phyloP scores from a whole-genome alignment of 106 monocot species.

The Posidonia australis region DNA sequence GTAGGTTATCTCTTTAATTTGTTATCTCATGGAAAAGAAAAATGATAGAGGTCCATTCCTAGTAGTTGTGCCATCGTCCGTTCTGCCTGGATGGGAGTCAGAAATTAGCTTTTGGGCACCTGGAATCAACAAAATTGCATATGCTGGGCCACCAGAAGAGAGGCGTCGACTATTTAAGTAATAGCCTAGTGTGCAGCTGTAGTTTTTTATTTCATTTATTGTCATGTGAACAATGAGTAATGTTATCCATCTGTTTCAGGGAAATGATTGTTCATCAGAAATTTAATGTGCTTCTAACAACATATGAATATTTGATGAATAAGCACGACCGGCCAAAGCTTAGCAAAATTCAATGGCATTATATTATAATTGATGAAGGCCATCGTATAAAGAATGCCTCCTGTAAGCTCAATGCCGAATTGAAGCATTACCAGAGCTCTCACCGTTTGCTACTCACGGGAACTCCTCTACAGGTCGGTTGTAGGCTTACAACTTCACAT shows the following conservation, averaged over 20 bases:
- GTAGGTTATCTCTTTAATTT: constrained; percentile 92
- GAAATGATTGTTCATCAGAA: constrained; percentile 84
- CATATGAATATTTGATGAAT: constrained; percentile 98
- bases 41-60: constrained; percentile 97
- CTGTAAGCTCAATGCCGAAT: constrained; percentile 97
- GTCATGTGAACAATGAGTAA: constrained; percentile 6
- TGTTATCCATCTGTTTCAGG: constrained; percentile 37
- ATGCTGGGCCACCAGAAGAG: constrained; percentile 91
- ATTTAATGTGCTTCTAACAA: constrained; percentile 96
- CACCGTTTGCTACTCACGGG: constrained; percentile 94
- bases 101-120: constrained; percentile 95
- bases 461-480: constrained; percentile 83
- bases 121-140: constrained; percentile 70
- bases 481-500: background rate
- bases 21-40: constrained; percentile 94
- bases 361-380: constrained; percentile 99
- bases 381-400: constrained; percentile 99
- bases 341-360: constrained; percentile 97
- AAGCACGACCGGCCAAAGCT: constrained; percentile 98
- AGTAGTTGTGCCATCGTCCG: constrained; percentile 96
- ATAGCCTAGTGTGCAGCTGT: too few species aligned
- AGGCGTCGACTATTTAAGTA: constrained; percentile 45
- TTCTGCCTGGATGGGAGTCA: constrained; percentile 90
- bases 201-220: too few species aligned
- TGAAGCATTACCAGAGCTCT: constrained; percentile 88